These are phyloP conservation scores for Fagus sylvatica DNA, from an alignment of 306 rosid genomes.

Conservation along the genomic window DNA sequence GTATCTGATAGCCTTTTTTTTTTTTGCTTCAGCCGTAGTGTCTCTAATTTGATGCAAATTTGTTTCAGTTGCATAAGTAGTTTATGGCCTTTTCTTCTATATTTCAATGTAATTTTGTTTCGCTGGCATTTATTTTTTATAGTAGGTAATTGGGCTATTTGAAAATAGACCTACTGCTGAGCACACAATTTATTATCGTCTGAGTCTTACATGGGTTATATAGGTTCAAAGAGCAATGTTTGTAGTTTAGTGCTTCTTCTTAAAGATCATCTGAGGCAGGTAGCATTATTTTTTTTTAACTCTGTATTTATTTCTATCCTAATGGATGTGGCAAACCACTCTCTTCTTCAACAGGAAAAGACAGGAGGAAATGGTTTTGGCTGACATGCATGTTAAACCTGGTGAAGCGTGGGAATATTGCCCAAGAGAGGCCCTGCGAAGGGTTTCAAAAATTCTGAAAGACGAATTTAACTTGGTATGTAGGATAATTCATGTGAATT, in stretches of 20 bases:
- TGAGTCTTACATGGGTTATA: neutral
- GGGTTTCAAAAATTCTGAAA: constrained; percentile 72
- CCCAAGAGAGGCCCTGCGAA: constrained; percentile 77
- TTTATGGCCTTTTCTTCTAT: neutral
- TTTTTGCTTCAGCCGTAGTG: neutral
- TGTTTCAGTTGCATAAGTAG: neutral
- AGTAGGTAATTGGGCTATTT: neutral
- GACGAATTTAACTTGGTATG: constrained; percentile 87
- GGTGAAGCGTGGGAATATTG: constrained; percentile 93
- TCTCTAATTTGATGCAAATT: neutral
- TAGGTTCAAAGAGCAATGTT: neutral
- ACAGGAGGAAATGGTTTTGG: constrained; percentile 90
- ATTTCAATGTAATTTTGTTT: neutral
- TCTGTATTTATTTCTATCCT: neutral
- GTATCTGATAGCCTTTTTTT: neutral
- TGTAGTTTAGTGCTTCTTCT: constrained; percentile 1
- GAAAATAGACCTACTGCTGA: neutral
- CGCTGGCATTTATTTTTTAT: neutral
- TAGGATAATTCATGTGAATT: constrained; percentile 9
- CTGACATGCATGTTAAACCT: constrained; percentile 59
- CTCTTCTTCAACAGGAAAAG: constrained; percentile 53
- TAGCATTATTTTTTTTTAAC: neutral
- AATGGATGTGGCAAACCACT: constrained; percentile 6
- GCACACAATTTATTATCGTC: neutral
- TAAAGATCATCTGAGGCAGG: neutral